These are phyloP conservation scores for Tubosaeta brunneosetosa DNA, from an alignment of 768 basidiomycete species.

Conservation along the genomic window DNA sequence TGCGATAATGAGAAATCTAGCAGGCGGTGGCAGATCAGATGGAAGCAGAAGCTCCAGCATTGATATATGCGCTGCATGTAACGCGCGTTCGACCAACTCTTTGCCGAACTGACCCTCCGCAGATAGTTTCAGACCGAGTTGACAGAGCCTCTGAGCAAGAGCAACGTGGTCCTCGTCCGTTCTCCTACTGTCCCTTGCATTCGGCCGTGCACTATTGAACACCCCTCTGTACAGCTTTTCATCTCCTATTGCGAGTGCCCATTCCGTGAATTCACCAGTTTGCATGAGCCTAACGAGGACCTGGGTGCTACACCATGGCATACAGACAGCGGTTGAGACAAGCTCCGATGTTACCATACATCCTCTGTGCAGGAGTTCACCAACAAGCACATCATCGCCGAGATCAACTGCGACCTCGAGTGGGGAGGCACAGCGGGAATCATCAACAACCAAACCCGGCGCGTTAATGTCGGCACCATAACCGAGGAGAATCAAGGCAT, in stretches of 20 bases:
- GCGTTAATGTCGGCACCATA: background rate
- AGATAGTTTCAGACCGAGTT: no score
- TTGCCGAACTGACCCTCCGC: no score
- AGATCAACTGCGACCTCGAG: slow-evolving; percentile 1
- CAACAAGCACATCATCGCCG: background rate
- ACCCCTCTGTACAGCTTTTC: background rate
- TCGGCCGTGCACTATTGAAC: slow-evolving; percentile 4
- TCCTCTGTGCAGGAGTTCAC: background rate
- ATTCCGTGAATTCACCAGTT: background rate
- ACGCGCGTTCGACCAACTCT: no score
- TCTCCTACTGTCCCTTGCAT: background rate
- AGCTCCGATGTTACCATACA: background rate
- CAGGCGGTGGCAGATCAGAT: no score
- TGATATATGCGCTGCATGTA: no score
- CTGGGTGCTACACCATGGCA: slow-evolving; percentile 3
- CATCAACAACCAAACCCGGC: background rate
- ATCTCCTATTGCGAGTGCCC: background rate
- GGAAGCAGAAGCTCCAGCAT: no score
- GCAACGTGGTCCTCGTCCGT: background rate
- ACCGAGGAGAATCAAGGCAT: background rate
- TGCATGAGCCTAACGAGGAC: background rate
- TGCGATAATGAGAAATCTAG: no score
- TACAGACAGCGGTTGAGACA: background rate
- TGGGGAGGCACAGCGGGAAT: background rate
- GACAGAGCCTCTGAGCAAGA: no score